Percentiles rank a stretch among this genome's conserved stretches.
Evolutionary conservation across 768 basidiomycete species (phyloP).

Genomic region (Pisolithus marmoratus): DNA sequence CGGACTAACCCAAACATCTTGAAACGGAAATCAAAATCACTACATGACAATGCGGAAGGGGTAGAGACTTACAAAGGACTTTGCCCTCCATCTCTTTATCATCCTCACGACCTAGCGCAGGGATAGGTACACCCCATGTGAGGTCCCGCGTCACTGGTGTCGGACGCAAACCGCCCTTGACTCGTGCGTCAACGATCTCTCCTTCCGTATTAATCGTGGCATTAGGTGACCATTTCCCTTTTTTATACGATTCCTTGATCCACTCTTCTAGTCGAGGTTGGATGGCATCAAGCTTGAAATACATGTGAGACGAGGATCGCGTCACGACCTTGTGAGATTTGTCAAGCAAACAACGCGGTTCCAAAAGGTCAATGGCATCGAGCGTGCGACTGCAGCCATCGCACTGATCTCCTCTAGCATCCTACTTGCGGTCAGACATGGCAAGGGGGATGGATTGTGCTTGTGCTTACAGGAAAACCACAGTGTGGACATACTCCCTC

Average conservation of each 20-base stretch:
- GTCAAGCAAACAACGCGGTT: conserved; percentile 90
- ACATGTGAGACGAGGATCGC: conserved; percentile 83
- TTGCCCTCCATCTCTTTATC: conserved; percentile 86
- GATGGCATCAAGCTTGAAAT: conserved; percentile 76
- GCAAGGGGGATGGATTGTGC: background rate
- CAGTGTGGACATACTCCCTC: conserved; percentile 98
- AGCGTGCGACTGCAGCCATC: conserved; percentile 90
- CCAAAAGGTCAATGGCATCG: conserved; percentile 88
- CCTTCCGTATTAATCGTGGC: conserved; percentile 86
- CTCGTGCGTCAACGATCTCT: conserved; percentile 81
- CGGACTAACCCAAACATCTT: conserved; percentile 87
- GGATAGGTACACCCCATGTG: conserved; percentile 94
- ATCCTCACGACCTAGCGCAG: conserved; percentile 62
- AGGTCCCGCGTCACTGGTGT: conserved; percentile 93
- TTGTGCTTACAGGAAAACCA: conserved; percentile 59
- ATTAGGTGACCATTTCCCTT: conserved; percentile 91
- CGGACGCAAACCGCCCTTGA: conserved; percentile 80
- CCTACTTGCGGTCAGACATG: conserved; percentile 37
- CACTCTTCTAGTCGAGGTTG: conserved; percentile 83
- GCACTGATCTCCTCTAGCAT: conserved; percentile 98
- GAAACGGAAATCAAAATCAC: conserved; percentile 2
- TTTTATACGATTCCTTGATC: conserved; percentile 73
- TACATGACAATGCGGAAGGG: background rate
- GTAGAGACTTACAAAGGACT: conserved; percentile 78
- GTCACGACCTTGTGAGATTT: conserved; percentile 74